Evolutionary conservation across 176 grass and related monocot genomes (phyloP).

Genomic region (Thinopyrum elongatum): DNA sequence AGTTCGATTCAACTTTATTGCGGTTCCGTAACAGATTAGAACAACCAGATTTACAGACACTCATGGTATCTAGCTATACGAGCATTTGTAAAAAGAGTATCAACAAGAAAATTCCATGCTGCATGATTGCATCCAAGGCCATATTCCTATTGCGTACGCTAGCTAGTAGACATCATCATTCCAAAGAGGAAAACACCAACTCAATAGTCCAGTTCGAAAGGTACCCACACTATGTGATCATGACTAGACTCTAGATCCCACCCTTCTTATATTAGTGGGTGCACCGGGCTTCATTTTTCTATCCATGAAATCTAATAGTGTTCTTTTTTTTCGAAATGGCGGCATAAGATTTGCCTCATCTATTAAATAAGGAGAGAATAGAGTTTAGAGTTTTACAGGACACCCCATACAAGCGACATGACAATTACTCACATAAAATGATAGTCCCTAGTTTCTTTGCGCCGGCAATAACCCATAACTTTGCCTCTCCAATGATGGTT

Average conservation of each 20-base stretch:
- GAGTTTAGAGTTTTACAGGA: no score
- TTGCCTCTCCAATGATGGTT: no score
- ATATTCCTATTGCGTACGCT: not conserved
- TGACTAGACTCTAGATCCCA: not conserved
- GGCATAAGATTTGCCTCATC: no score
- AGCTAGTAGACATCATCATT: not conserved
- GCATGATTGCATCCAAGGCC: not conserved
- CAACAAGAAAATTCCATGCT: conserved; percentile 15
- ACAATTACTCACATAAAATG: no score
- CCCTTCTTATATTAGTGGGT: not conserved
- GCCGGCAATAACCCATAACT: no score
- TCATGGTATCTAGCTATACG: not conserved
- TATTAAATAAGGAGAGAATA: no score
- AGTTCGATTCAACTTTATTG: no score
- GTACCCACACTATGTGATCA: not conserved
- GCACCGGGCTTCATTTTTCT: not conserved
- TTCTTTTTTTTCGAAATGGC: no score
- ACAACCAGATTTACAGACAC: not conserved
- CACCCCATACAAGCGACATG: no score
- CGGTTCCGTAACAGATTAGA: not conserved
- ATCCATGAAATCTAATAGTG: not conserved
- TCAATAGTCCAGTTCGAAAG: not conserved
- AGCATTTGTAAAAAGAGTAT: not conserved
- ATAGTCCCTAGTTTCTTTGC: no score
- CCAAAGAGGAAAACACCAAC: not conserved